These are phyloP conservation scores for Phytophthora brassicae DNA, from an alignment of 352 stramenopile genomes.

Conservation along the genomic window DNA sequence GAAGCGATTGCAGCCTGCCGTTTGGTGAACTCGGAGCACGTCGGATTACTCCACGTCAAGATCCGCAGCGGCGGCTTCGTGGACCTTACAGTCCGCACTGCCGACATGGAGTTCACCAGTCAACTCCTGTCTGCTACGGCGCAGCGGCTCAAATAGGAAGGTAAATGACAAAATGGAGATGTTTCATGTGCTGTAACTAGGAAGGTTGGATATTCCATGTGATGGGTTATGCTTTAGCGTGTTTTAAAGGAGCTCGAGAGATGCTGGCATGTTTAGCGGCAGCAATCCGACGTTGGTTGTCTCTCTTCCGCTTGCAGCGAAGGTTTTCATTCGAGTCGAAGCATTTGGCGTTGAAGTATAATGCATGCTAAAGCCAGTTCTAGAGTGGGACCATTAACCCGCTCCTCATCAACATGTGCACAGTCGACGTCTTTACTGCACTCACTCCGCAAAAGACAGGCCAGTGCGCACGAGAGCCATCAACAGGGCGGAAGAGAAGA, in stretches of 20 bases:
- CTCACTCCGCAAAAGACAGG: conserved; percentile 33
- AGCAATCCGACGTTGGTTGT: not conserved
- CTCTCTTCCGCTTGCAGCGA: not conserved
- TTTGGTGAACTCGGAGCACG: conserved; percentile 78
- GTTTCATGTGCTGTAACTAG: conserved; percentile 25
- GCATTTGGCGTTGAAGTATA: conserved; percentile 6
- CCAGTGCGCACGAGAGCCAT: conserved; percentile 24
- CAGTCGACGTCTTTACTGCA: conserved; percentile 1
- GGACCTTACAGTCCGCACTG: conserved; percentile 83
- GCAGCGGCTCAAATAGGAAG: conserved; percentile 65
- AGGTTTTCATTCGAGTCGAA: not conserved
- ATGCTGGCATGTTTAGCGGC: too few species aligned
- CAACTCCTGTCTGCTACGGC: conserved; percentile 66
- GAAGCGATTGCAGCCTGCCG: conserved; percentile 85
- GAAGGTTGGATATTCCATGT: conserved; percentile 18
- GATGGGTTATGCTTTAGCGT: conserved; percentile 12
- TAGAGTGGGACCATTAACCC: conserved; percentile 7
- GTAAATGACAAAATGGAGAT: conserved; percentile 20
- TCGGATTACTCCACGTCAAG: conserved; percentile 87
- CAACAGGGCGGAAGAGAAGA: conserved; percentile 15
- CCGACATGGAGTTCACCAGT: conserved; percentile 83
- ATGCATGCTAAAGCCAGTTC: conserved; percentile 35
- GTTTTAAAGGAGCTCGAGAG: not conserved
- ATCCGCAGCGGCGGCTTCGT: conserved; percentile 81
- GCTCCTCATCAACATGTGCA: not conserved